Evolutionary conservation across 1,139 yeast genomes (phyloP), one percentile per base, ranked within the genome.

Genomic region (Sugiyamaella xylanicola): DNA sequence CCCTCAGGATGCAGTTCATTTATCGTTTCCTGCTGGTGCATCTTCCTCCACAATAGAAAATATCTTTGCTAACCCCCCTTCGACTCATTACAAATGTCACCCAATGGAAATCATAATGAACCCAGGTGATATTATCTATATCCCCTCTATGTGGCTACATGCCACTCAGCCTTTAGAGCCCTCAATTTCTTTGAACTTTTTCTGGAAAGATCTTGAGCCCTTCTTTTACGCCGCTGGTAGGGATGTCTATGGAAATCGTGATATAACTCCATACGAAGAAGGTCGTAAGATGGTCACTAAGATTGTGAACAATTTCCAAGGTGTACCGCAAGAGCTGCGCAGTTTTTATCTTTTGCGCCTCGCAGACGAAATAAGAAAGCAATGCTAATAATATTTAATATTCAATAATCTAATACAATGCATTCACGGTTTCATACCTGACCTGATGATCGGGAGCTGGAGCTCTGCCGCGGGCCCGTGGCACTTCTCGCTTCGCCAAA

Each of bases 91-190:
- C 9, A 58, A 59, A 17, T 54, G 62, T 4, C 67, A 64, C 29
- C 73, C 75, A 2, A 49, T 63, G 16, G 74, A 72, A 56, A 54
- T 64, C 20, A 50, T 61, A n/a, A 63, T 73, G 67, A 52, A 61
- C n/a, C 74, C 76, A 0, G 75, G 77, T 1, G 77, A 74, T 57
- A 60, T 72, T 17, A 52, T 74, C 13, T 72, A 65, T 54, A 65
- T 74, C 39, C 77, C 77, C 1, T 61, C 74, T 4, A 60, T 69
- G 62, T 73, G 76, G 76, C 61, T 72, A 3, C 75, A 73, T 56
- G 75, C 76, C 4, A 70, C 73, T n/a, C 55, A 59, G 20, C 68
- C 74, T 1, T 54, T 65, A 16, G 63, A 63, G 17, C 61, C 72
- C 16, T 70, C 74, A 15, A 65, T 72, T 19, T 69, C 74, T 2